Evolutionary conservation across 2,329 filamentous ascomycete species (phyloP).

Genomic region (Xylariaceae sp.): DNA sequence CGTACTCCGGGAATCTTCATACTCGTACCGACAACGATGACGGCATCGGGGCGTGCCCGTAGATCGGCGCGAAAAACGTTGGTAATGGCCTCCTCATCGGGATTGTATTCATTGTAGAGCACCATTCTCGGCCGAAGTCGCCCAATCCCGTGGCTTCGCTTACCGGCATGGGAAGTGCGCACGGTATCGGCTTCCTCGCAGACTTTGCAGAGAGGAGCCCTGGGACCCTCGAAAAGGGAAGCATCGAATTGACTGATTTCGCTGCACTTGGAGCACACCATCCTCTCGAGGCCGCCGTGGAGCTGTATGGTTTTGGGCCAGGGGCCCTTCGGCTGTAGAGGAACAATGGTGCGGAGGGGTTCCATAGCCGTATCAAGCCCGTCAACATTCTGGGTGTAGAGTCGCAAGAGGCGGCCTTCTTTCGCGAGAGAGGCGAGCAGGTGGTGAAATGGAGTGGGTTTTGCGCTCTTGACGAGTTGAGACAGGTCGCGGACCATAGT

Average conservation of each 20-base stretch:
- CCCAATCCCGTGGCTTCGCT: slow-evolving; percentile 90
- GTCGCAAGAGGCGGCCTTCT: slow-evolving; percentile 77
- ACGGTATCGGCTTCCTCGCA: slow-evolving; percentile 72
- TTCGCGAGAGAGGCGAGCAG: slow-evolving; percentile 83
- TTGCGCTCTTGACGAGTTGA: slow-evolving; percentile 66
- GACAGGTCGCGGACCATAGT: slow-evolving; percentile 91
- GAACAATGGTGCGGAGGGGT: slow-evolving; percentile 74
- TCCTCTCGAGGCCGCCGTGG: slow-evolving; percentile 88
- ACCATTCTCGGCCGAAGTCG: slow-evolving; percentile 88
- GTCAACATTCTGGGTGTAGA: slow-evolving; percentile 97
- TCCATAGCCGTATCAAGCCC: slow-evolving; percentile 81
- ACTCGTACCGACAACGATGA: slow-evolving; percentile 92
- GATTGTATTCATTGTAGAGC: slow-evolving; percentile 94
- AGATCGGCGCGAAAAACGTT: slow-evolving; percentile 83
- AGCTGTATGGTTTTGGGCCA: slow-evolving; percentile 94
- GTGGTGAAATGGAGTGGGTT: slow-evolving; percentile 87
- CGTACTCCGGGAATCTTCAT: slow-evolving; percentile 91
- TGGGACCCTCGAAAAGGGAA: slow-evolving; percentile 74
- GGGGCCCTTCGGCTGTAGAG: slow-evolving; percentile 73
- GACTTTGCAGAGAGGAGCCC: slow-evolving; percentile 70
- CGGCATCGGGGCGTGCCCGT: slow-evolving; percentile 77
- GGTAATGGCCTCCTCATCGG: slow-evolving; percentile 92
- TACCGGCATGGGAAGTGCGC: slow-evolving; percentile 69
- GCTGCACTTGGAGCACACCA: slow-evolving; percentile 93
- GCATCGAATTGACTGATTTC: slow-evolving; percentile 70